Percentiles rank a stretch among this genome's conserved stretches.
Evolutionary conservation across 306 rosid species (phyloP).

Genomic region (Cucurbita ficifolia): DNA sequence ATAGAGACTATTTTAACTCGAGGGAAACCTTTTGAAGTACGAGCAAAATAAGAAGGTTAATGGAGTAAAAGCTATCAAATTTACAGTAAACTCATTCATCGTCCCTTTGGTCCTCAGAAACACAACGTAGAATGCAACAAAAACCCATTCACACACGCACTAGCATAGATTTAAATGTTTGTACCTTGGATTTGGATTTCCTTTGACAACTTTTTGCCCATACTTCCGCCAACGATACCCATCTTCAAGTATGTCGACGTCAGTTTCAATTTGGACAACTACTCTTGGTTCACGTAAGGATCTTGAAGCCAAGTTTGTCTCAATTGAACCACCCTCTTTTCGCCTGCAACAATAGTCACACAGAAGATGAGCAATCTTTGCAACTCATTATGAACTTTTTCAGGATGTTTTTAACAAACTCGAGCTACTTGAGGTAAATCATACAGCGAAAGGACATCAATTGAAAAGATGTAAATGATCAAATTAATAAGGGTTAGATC

Average conservation of each 20-base stretch:
- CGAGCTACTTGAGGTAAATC: not conserved
- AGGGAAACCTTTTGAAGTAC: not conserved
- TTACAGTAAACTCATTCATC: not conserved
- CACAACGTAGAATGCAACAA: not conserved
- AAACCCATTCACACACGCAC: not conserved
- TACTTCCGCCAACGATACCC: conserved; percentile 95
- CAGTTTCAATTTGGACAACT: conserved; percentile 72
- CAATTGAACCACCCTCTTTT: conserved; percentile 36
- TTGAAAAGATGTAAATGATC: not conserved
- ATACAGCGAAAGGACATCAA: not conserved
- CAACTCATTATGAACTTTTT: not conserved
- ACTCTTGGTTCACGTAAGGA: conserved; percentile 72
- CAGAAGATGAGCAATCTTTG: not conserved
- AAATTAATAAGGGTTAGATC: not conserved
- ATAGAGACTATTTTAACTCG: not conserved
- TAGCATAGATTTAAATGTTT: not conserved
- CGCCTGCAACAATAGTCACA: conserved; percentile 28
- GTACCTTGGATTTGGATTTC: conserved; percentile 94
- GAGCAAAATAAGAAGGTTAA: not conserved
- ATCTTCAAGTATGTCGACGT: conserved; percentile 71
- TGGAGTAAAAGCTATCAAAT: not conserved
- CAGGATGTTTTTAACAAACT: not conserved
- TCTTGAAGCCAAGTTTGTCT: conserved; percentile 38
- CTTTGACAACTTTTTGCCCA: conserved; percentile 88
- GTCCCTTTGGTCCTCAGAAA: not conserved